These are phyloP conservation scores for Leptodermis oblonga DNA, from an alignment of 257 asterid genomes.

Conservation along the genomic window DNA sequence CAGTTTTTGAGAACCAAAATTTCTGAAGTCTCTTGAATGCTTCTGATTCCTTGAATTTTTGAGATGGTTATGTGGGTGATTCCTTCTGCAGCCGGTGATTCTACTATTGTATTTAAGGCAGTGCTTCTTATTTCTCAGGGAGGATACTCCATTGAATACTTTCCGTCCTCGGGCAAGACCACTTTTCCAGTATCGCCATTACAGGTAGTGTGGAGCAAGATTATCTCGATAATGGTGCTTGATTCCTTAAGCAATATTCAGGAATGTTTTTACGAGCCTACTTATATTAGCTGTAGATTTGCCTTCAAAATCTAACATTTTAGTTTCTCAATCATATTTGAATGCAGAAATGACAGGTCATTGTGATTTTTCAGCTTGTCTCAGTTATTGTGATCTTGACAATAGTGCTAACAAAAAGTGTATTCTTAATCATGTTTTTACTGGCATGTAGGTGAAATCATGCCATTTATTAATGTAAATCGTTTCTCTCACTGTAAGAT, in stretches of 20 bases:
- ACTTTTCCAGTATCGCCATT: conserved; percentile 99
- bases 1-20: not conserved
- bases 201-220: conserved; percentile 49
- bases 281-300: not conserved
- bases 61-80: not conserved
- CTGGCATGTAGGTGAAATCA: not conserved
- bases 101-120: conserved; percentile 14
- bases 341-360: not conserved
- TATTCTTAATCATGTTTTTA: not conserved
- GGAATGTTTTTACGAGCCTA: not conserved
- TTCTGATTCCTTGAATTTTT: not conserved
- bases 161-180: conserved; percentile 94
- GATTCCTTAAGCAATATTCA: not conserved
- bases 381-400: not conserved
- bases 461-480: not conserved
- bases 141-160: conserved; percentile 77
- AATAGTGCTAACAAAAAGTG: not conserved
- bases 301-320: too few relatives aligned
- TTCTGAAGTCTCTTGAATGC: not conserved
- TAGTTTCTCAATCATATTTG: not conserved
- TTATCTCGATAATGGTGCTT: not conserved
- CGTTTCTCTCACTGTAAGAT: not conserved
- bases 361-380: not conserved
- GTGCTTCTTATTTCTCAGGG: conserved; percentile 56
- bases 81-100: not conserved